Evolutionary conservation across 2,329 filamentous ascomycete genomes (phyloP).

Genomic region (Beauveria bassiana): DNA sequence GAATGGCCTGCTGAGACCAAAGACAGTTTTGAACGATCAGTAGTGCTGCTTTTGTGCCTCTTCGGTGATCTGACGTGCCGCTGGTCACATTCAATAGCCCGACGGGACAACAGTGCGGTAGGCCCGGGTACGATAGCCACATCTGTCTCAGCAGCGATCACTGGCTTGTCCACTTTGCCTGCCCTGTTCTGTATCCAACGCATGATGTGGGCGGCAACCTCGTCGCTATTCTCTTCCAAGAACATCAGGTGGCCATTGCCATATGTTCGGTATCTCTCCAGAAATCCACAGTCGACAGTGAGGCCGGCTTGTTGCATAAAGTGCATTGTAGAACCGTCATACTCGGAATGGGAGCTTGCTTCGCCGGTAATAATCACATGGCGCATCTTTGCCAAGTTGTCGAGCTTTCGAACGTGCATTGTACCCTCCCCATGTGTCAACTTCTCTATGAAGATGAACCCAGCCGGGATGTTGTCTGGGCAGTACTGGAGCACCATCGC

Average conservation of each 20-base stretch:
- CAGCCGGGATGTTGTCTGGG: background rate
- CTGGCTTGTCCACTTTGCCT: background rate
- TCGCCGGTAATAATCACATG: conserved; percentile 44
- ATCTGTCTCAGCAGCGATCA: background rate
- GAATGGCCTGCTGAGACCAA: background rate
- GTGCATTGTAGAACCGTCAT: conserved; percentile 45
- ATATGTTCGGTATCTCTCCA: conserved; percentile 34
- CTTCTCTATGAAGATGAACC: background rate
- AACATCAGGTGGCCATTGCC: conserved; percentile 52
- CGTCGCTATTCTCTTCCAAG: conserved; percentile 42
- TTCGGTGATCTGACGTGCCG: background rate
- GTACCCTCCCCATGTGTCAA: background rate
- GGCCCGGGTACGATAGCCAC: background rate
- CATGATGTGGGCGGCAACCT: conserved; percentile 31
- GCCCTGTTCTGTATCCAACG: conserved; percentile 26
- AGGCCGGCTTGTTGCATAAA: conserved; percentile 47
- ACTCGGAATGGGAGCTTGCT: conserved; percentile 45
- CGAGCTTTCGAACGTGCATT: conserved; percentile 28
- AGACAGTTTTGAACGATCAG: background rate
- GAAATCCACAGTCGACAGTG: conserved; percentile 32
- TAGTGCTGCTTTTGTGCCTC: background rate
- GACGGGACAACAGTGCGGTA: background rate
- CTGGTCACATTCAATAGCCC: background rate
- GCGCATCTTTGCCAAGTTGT: conserved; percentile 39
- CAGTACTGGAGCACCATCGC: background rate